These are phyloP conservation scores for Mariannaea elegans DNA, from an alignment of 2,329 filamentous ascomycete species.

Conservation along the genomic window DNA sequence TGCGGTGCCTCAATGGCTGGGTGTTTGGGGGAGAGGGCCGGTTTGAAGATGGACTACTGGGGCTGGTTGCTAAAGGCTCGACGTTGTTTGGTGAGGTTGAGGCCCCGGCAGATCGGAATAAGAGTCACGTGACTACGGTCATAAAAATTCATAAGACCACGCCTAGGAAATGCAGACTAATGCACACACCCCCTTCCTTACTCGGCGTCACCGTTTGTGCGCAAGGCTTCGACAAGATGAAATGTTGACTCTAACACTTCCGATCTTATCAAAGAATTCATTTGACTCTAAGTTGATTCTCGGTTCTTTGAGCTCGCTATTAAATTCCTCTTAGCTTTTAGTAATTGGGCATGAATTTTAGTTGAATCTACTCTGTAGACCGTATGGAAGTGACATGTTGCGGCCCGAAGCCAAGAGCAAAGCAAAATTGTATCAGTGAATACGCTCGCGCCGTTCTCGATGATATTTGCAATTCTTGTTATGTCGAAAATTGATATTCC, in stretches of 20 bases:
- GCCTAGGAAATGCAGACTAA: conserved; percentile 6
- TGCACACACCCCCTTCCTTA: conserved; percentile 12
- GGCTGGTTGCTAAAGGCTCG: conserved; percentile 31
- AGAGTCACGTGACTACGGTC: conserved; percentile 34
- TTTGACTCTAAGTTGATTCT: too few species aligned
- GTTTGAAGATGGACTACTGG: conserved; percentile 32
- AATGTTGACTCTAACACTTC: too few species aligned
- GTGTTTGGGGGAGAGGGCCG: background rate
- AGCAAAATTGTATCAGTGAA: conserved; percentile 7
- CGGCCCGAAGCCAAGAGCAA: conserved; percentile 14
- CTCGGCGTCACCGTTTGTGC: too few species aligned
- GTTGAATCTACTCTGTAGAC: too few species aligned
- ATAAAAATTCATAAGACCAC: conserved; percentile 16
- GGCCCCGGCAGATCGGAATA: conserved; percentile 34
- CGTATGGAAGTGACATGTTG: conserved; percentile 17
- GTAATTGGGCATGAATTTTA: conserved; percentile 8
- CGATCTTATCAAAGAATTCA: too few species aligned
- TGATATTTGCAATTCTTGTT: background rate
- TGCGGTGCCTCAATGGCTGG: conserved; percentile 43
- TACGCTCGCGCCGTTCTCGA: too few species aligned
- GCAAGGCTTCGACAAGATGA: too few species aligned
- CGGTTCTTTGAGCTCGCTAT: too few species aligned
- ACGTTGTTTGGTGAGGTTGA: conserved; percentile 33
- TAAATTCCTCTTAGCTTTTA: background rate
- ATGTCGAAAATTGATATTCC: too few species aligned